phyloP scores from a whole-genome alignment of 2,329 filamentous ascomycete genomes.

The Colletotrichum caudatum region DNA sequence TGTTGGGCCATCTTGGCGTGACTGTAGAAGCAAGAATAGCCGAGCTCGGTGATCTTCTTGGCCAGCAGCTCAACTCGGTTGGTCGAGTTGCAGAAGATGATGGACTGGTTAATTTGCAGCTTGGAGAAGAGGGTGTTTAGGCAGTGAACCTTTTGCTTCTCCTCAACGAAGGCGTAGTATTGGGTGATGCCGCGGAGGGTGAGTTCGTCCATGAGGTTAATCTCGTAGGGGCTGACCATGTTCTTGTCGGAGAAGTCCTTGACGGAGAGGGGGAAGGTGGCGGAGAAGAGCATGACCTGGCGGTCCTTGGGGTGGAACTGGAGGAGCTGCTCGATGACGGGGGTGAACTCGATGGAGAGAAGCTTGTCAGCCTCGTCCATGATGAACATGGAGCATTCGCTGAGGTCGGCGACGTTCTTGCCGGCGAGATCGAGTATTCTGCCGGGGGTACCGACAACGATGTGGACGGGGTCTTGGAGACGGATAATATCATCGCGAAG shows the following conservation, averaged over 20 bases:
- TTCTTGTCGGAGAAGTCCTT: conserved; percentile 99
- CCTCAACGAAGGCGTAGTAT: conserved; percentile 99
- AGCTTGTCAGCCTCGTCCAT: conserved; percentile 99
- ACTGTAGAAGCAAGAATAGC: conserved; percentile 99
- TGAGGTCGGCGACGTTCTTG: conserved; percentile 96
- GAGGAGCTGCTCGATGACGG: conserved; percentile 95
- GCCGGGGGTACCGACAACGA: conserved; percentile 96
- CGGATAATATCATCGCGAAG: conserved; percentile 97
- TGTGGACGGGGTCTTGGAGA: conserved; percentile 92
- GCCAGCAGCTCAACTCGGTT: conserved; percentile 97
- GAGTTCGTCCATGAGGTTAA: conserved; percentile 99
- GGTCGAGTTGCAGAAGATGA: conserved; percentile 99
- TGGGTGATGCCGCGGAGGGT: conserved; percentile 98
- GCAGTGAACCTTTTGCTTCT: conserved; percentile 99
- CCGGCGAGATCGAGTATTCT: conserved; percentile 96
- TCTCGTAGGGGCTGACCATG: conserved; percentile 96
- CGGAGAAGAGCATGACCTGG: conserved; percentile 99
- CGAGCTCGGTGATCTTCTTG: conserved; percentile 99
- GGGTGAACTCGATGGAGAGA: conserved; percentile 95
- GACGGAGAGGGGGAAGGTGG: conserved; percentile 96
- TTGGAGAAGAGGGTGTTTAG: conserved; percentile 99
- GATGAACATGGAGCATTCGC: conserved; percentile 96
- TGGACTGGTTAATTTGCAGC: conserved; percentile 99
- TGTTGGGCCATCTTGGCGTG: conserved; percentile 98
- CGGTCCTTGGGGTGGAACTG: conserved; percentile 97